Evolutionary conservation across 306 rosid genomes (phyloP), one percentile per base, ranked within the genome.

Genomic region (Crataegus laevigata): DNA sequence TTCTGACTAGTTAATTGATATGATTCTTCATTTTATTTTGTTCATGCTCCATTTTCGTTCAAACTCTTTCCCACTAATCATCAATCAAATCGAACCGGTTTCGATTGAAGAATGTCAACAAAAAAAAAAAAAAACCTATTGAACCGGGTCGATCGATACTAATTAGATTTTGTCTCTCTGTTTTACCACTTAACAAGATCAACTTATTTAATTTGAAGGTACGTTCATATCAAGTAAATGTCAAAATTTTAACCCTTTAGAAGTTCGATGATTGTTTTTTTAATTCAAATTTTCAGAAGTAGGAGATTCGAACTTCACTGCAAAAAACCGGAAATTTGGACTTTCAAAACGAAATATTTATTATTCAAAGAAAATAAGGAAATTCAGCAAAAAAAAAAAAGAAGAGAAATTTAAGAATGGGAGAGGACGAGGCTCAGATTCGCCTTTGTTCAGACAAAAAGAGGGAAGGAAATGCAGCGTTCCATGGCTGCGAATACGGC

Each of bases 371-470:
- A 17, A 50, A 50, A 15, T 5, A 50, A 1, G 54, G 21, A 47
- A 15, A 47, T 47, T 47, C 54, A 15, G 54, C 19, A 4, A 14
- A 3, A 4, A 14, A 0, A 1, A 15, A 1, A 62, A 29, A 8
- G 0, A 1, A 5, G 0, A 2, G 40, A 18, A 3, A 62, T 28
- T 22, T 8, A 30, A 63, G 11, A 30, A 30, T 1, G 8, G 30
- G 18, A 25, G 5, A 1, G 57, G 18, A 3, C 71, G 68, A 72
- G 83, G 83, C 83, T 86, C 89, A 83, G 89, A 86, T 86, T 86
- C 85, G 87, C 84, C 87, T 78, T 82, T 80, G 71, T 24, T 82
- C 89, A 80, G 80, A 75, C 73, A 76, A 70, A 18, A 18, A 24
- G 64, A 66, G 78, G 80, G 19, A 68, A 26, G 74, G 34, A 15